Conservation (phyloP, 164 flowering plant genomes). For the Berberis vulgaris region DNA sequence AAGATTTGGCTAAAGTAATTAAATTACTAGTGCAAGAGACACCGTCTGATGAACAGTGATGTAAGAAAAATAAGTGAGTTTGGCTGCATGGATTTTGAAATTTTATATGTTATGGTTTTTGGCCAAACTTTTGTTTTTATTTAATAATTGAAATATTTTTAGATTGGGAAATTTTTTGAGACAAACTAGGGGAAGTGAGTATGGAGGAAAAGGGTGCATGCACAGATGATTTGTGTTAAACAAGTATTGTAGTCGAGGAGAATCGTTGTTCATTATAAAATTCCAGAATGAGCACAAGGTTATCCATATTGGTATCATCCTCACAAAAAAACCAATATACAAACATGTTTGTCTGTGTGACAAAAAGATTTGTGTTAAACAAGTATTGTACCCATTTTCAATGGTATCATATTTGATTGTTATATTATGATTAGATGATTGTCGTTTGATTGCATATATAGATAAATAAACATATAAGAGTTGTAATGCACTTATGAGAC, state of each 20-base stretch:
- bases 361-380: too few species aligned
- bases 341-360: too few species aligned
- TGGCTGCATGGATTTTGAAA: constrained; percentile 16
- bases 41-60: constrained; percentile 20
- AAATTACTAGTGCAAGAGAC: constrained; percentile 10
- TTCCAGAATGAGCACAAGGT: too few species aligned
- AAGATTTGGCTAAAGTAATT: too few species aligned
- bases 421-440: neutral
- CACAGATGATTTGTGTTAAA: constrained; percentile 1
- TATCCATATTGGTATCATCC: too few species aligned
- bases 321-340: too few species aligned
- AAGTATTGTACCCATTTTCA: too few species aligned
- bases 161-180: neutral
- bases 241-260: neutral
- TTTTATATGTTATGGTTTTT: too few species aligned
- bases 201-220: neutral
- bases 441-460: neutral
- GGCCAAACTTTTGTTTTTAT: neutral
- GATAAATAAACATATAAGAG: neutral
- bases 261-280: too few species aligned
- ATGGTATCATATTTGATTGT: too few species aligned
- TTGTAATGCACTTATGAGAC: neutral
- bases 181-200: constrained; percentile 6
- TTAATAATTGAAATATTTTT: neutral
- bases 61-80: constrained; percentile 18